A percentile compares a stretch with the other conserved stretches of the same genome.
Conservation (phyloP, 495 filamentous ascomycete species). For the Penicillium macrosclerotiorum region DNA sequence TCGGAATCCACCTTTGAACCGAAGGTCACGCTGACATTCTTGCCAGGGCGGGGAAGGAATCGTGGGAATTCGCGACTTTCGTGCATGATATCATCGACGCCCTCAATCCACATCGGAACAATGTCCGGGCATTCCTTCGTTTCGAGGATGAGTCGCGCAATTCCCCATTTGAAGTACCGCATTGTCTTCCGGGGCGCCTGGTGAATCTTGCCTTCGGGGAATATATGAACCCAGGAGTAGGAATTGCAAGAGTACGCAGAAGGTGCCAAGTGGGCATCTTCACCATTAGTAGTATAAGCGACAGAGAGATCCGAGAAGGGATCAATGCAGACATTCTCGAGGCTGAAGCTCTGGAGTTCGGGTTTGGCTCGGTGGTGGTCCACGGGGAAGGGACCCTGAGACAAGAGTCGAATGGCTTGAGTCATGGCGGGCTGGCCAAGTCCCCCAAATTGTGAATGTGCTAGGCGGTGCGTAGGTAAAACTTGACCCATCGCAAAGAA, state of each 20-base stretch:
- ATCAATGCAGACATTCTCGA: conserved; percentile 45
- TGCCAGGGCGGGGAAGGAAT: conserved; percentile 72
- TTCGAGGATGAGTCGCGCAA: conserved; percentile 86
- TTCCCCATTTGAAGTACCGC: conserved; percentile 97
- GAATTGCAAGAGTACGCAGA: conserved; percentile 60
- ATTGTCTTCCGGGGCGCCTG: conserved; percentile 76
- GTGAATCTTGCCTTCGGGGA: conserved; percentile 91
- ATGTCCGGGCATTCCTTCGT: conserved; percentile 77
- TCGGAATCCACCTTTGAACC: conserved; percentile 50
- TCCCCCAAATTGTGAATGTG: conserved; percentile 66
- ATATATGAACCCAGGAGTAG: conserved; percentile 87
- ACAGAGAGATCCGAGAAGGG: conserved; percentile 48
- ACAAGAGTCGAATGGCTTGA: conserved; percentile 80
- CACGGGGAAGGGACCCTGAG: conserved; percentile 55
- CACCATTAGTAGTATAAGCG: conserved; percentile 49
- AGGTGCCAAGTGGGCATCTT: conserved; percentile 56
- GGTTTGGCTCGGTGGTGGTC: conserved; percentile 35
- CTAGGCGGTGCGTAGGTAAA: conserved; percentile 78
- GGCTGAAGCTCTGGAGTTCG: conserved; percentile 38
- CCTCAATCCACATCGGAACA: conserved; percentile 92
- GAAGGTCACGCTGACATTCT: conserved; percentile 71
- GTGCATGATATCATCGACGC: conserved; percentile 80
- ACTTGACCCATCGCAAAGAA: conserved; percentile 90
- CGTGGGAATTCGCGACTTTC: conserved; percentile 76
- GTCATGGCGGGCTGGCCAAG: conserved; percentile 88